Conservation (phyloP, 1,139 yeast genomes). For the Kluyveromyces sp. region DNA sequence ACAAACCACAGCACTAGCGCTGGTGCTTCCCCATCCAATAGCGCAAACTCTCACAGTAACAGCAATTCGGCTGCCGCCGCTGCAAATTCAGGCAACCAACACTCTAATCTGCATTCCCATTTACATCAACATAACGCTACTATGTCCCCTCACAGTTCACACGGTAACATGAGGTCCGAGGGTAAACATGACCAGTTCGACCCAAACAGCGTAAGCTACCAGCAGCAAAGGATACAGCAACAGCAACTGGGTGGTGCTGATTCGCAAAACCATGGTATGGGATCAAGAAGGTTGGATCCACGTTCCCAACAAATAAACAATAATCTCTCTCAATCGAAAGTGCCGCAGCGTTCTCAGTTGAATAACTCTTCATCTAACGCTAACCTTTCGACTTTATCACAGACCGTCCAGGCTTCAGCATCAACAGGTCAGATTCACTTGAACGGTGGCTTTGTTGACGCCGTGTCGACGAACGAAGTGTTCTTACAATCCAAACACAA, state of each 20-base stretch:
- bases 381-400: constrained; percentile 1
- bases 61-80: neutral
- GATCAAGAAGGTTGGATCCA: neutral
- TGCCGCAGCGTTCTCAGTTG: constrained; percentile 7
- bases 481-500: constrained; percentile 38
- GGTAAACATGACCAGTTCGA: neutral
- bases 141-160: too few species aligned
- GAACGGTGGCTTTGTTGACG: constrained; percentile 43
- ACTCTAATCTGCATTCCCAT: constrained; percentile 1
- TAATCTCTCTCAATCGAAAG: constrained; percentile 34
- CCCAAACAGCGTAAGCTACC: neutral
- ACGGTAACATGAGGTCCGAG: too few species aligned
- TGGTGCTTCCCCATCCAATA: too few species aligned
- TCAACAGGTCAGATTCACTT: constrained; percentile 17
- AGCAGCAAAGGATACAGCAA: constrained; percentile 11
- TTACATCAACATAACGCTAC: neutral
- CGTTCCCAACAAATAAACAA: neutral
- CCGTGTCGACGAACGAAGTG: constrained; percentile 85
- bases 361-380: constrained; percentile 3
- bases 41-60: neutral
- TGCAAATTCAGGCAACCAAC: neutral
- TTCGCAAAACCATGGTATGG: too few species aligned
- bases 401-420: constrained; percentile 5
- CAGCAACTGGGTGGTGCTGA: neutral
- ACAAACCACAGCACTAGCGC: too few species aligned